Evolutionary conservation across 441 rosid species (phyloP).

Genomic region (Metrosideros polymorpha): DNA sequence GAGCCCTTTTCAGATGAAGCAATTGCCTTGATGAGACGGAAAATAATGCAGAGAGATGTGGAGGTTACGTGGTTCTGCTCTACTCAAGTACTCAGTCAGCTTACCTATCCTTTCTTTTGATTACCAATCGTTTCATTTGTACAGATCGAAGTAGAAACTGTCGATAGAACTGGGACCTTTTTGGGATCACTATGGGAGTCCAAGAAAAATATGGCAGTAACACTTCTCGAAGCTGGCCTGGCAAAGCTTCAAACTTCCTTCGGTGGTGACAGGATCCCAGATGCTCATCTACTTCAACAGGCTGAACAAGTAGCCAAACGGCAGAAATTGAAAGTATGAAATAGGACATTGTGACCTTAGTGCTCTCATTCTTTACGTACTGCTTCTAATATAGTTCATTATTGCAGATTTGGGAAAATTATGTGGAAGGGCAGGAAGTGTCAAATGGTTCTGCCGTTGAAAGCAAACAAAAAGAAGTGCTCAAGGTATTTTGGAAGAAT

Average conservation of each 20-base stretch:
- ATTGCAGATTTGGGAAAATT: conserved; percentile 88
- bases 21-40: conserved; percentile 84
- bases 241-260: conserved; percentile 84
- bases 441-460: conserved; percentile 58
- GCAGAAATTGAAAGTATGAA: conserved; percentile 75
- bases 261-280: conserved; percentile 74
- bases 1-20: conserved; percentile 96
- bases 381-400: neutral
- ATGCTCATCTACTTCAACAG: conserved; percentile 73
- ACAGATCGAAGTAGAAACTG: conserved; percentile 90
- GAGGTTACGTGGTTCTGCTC: conserved; percentile 42
- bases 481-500: conserved; percentile 41
- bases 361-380: neutral
- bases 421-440: conserved; percentile 93
- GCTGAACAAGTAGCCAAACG: conserved; percentile 86
- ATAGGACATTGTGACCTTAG: neutral
- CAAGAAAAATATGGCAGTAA: conserved; percentile 54
- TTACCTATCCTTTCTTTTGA: conserved; percentile 1
- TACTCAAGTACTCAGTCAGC: neutral
- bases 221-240: conserved; percentile 90
- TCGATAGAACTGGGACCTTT: conserved; percentile 93
- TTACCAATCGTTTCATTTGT: neutral
- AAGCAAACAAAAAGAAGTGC: conserved; percentile 79
- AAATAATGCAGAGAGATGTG: conserved; percentile 96
- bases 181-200: conserved; percentile 96